A percentile compares a stretch with the other conserved stretches of the same genome.
phyloP scores from a whole-genome alignment of 371 early-diverging fungal genomes.

The Blyttiomyces sp. region DNA sequence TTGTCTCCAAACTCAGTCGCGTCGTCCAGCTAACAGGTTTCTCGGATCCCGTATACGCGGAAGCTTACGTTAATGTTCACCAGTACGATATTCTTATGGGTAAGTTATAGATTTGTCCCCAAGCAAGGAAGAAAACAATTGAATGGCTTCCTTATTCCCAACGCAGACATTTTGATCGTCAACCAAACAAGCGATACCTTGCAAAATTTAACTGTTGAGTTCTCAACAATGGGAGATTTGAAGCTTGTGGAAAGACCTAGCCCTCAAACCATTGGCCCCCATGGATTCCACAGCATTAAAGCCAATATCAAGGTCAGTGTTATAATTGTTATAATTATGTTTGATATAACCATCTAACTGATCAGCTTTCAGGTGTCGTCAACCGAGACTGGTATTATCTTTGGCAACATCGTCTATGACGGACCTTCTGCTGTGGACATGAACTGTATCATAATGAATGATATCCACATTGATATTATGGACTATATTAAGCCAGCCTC shows the following conservation, averaged over 20 bases:
- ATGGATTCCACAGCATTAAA: slow-evolving; percentile 89
- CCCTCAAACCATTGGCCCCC: slow-evolving; percentile 88
- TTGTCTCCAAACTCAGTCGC: slow-evolving; percentile 81
- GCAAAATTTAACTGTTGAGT: slow-evolving; percentile 95
- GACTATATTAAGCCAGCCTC: slow-evolving; percentile 94
- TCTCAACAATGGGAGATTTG: slow-evolving; percentile 95
- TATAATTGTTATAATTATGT: slow-evolving; percentile 2
- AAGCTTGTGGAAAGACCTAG: slow-evolving; percentile 93
- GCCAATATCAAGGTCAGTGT: slow-evolving; percentile 90
- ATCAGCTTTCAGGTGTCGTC: slow-evolving; percentile 70
- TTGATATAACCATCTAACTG: not conserved
- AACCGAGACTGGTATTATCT: slow-evolving; percentile 96
- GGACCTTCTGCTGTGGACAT: slow-evolving; percentile 77
- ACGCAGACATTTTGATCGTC: slow-evolving; percentile 90
- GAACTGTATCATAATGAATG: slow-evolving; percentile 89
- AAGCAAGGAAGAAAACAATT: not conserved
- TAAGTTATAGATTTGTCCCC: slow-evolving; percentile 21
- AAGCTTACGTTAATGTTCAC: slow-evolving; percentile 94
- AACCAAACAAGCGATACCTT: slow-evolving; percentile 97
- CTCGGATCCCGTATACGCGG: slow-evolving; percentile 98
- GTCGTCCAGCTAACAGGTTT: slow-evolving; percentile 96
- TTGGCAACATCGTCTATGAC: slow-evolving; percentile 96
- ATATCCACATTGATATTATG: slow-evolving; percentile 97
- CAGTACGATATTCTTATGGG: slow-evolving; percentile 94
- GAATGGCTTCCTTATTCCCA: not conserved